These are phyloP conservation scores for Plantago ovata DNA, from an alignment of 257 asterid genomes.

Conservation along the genomic window DNA sequence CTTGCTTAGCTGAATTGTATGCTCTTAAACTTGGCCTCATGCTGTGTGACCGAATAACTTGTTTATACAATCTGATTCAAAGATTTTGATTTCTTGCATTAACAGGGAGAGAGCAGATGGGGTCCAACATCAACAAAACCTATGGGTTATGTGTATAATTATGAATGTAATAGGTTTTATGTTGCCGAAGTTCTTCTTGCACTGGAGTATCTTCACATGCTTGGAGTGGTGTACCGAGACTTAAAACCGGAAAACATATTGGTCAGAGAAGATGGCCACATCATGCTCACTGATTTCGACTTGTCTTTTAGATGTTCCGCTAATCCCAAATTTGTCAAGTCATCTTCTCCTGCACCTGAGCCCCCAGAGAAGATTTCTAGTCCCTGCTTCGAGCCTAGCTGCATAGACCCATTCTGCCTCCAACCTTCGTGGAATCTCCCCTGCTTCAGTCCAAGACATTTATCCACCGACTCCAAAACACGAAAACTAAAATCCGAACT, in stretches of 20 bases:
- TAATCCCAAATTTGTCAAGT: conserved; percentile 43
- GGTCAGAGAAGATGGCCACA: conserved; percentile 87
- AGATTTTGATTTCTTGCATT: too few relatives aligned
- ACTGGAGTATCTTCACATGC: conserved; percentile 91
- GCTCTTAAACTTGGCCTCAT: too few relatives aligned
- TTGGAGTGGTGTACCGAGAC: conserved; percentile 89
- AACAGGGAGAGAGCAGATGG: too few relatives aligned
- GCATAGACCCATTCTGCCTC: conserved; percentile 83
- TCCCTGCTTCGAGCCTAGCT: conserved; percentile 52
- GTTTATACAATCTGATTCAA: too few relatives aligned
- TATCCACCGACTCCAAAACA: conserved; percentile 51
- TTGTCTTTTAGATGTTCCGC: conserved; percentile 63
- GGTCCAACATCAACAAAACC: too few relatives aligned
- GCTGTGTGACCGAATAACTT: too few relatives aligned
- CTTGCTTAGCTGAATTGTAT: too few relatives aligned
- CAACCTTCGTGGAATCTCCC: conserved; percentile 75
- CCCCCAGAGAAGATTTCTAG: conserved; percentile 47
- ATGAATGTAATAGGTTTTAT: too few relatives aligned
- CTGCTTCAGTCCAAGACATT: conserved; percentile 64
- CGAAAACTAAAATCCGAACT: conserved; percentile 49
- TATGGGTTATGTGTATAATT: too few relatives aligned
- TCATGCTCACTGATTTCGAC: conserved; percentile 85
- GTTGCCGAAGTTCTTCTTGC: conserved; percentile 86
- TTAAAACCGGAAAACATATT: conserved; percentile 79
- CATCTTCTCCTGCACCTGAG: conserved; percentile 39